Percentiles rank a stretch among this genome's conserved stretches.
Evolutionary conservation across 2,329 filamentous ascomycete genomes (phyloP).

Genomic region (Ophidiomyces ophidiicola): DNA sequence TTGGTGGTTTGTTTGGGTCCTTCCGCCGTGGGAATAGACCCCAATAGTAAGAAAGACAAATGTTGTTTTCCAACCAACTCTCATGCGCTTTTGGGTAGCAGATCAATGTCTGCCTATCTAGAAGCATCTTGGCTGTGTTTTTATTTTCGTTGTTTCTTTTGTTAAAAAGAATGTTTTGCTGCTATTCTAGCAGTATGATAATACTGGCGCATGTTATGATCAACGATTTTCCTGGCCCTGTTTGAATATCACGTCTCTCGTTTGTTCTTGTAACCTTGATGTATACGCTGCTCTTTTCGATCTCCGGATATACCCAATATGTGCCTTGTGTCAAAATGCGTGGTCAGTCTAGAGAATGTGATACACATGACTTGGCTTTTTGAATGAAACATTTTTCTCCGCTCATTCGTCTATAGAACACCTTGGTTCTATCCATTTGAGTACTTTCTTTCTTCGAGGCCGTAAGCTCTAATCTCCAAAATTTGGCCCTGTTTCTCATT

Average conservation of each 20-base stretch:
- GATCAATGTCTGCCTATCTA: neutral
- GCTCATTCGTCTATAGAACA: conserved; percentile 4
- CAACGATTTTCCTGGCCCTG: conserved; percentile 5
- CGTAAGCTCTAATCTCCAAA: neutral
- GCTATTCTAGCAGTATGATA: neutral
- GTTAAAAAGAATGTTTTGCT: no score
- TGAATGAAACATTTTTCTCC: conserved; percentile 3
- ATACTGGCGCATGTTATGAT: conserved; percentile 1
- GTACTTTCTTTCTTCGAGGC: neutral
- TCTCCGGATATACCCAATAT: conserved; percentile 8
- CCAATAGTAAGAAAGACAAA: conserved; percentile 19
- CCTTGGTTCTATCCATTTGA: conserved; percentile 3
- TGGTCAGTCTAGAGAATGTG: conserved; percentile 1
- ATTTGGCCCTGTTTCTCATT: neutral
- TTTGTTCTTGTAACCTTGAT: neutral
- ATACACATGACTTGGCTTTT: conserved; percentile 3
- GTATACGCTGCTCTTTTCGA: conserved; percentile 8
- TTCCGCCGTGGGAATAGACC: conserved; percentile 28
- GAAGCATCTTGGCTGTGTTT: neutral
- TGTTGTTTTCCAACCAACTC: neutral
- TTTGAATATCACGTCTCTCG: neutral
- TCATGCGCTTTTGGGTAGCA: neutral
- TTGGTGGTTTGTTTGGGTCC: conserved; percentile 29
- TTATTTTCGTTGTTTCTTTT: no score
- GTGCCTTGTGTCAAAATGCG: conserved; percentile 3